Percentiles rank a stretch among this genome's conserved stretches.
Conservation (phyloP, 331 rosid species). For the Malus hybrid region DNA sequence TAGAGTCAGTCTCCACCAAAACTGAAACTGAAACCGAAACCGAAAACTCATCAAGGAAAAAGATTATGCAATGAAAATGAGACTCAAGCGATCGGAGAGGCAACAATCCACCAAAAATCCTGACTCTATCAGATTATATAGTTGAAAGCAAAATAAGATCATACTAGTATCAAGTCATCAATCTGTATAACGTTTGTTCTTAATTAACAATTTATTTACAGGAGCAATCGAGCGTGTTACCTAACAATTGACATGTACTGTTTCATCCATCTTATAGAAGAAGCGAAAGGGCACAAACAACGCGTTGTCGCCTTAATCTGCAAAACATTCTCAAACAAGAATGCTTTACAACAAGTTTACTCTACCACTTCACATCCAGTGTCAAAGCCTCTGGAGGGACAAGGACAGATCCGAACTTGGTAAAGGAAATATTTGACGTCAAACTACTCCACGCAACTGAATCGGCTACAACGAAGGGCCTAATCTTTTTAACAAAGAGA, state of each 20-base stretch:
- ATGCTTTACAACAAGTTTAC: conserved; percentile 22
- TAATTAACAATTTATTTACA: neutral
- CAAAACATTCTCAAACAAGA: neutral
- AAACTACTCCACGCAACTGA: conserved; percentile 69
- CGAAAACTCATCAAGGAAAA: neutral
- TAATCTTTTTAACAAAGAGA: conserved; percentile 45
- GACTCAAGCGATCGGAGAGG: neutral
- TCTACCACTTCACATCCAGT: conserved; percentile 86
- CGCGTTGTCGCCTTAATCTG: neutral
- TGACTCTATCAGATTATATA: neutral
- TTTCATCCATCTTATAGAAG: neutral
- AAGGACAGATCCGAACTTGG: conserved; percentile 57
- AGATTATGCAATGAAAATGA: neutral
- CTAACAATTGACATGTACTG: conserved; percentile 16
- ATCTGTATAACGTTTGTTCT: neutral
- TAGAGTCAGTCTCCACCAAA: neutral
- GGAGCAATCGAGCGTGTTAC: neutral
- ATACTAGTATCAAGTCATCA: neutral
- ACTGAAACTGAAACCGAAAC: neutral
- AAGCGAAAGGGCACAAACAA: neutral
- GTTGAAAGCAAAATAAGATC: neutral
- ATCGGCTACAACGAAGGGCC: conserved; percentile 48
- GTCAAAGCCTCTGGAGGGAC: conserved; percentile 86
- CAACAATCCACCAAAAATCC: neutral
- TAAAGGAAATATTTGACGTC: conserved; percentile 73